Evolutionary conservation across 352 stramenopile species (phyloP), one percentile per base, ranked within the genome.

Genomic region (Phytophthora pistaciae): DNA sequence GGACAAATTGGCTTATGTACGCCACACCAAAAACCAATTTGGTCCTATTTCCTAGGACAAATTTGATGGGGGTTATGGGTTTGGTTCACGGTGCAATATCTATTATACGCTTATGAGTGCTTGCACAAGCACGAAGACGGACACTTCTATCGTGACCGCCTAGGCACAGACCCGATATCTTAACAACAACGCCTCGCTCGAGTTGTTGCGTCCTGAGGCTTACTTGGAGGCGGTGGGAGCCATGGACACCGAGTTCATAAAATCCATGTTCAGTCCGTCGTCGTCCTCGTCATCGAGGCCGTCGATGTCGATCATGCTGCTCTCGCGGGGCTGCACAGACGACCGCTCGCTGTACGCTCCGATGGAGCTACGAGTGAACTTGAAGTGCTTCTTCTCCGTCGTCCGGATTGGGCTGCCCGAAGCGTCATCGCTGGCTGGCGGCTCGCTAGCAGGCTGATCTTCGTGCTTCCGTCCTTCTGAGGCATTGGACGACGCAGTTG

Each of bases 241-340:
- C 42, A 83, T 55, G 21, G 66, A 77, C 25, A 87, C 68, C 40
- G 63, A 82, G 49, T 79, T 79, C 72, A 96, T 77, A 68, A 96
- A 96, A 77, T 94, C 87, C 78, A 96, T 80, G 82, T 96, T 94
- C 56, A 96, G 72, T 10, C 90, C 75, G 20, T 88, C 82, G 4
- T 90, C 82, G 11, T 86, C 75, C 0, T 68, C 70, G n/a, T 82
- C 77, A 6, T 84, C 72, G 16, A 67, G 49, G 21, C 63, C 71
- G 52, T 82, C 71, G 42, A 74, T 77, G 20, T 74, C 67, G 36
- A 77, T 77, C 58, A 82, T 79, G 68, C 71, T 82, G 59, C 74
- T 80, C 7, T 74, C 67, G 31, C 68, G 58, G 27, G 49, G 64
- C 16, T 79, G 68, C 46, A 74, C 66, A 27, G 67, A 82, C 20